These are phyloP conservation scores for Capronia coronata DNA, from an alignment of 2,329 filamentous ascomycete species.

Conservation along the genomic window DNA sequence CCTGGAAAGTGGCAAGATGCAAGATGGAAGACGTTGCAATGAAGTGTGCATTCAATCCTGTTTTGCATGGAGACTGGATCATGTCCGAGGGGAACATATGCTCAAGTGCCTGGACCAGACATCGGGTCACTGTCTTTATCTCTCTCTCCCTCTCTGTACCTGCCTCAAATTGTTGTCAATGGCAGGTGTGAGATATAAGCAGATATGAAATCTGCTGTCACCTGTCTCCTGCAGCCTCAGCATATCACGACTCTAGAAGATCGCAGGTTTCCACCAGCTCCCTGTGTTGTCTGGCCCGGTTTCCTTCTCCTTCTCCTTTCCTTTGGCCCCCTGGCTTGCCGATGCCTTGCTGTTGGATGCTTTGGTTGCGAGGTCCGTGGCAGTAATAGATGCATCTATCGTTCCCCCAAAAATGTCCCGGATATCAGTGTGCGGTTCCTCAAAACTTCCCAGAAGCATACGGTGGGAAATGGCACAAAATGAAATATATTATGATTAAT, in stretches of 20 bases:
- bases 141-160: no score
- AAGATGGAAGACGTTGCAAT: no score
- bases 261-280: conserved; percentile 28
- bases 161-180: no score
- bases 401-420: not conserved
- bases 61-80: no score
- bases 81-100: no score
- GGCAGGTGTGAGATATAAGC: no score
- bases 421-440: conserved; percentile 6
- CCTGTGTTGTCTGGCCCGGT: conserved; percentile 10
- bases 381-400: conserved; percentile 2
- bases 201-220: no score
- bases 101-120: no score
- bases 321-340: not conserved
- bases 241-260: conserved; percentile 23
- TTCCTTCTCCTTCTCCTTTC: conserved; percentile 5
- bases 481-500: conserved; percentile 9
- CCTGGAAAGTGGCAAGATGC: no score
- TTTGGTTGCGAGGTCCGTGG: not conserved
- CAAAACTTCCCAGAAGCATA: not conserved
- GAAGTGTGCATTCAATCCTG: no score
- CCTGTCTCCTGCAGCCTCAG: no score
- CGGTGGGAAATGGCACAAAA: not conserved
- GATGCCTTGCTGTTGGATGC: not conserved
- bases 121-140: no score